phyloP scores from a whole-genome alignment of 345 rosid species.

The Anacardium occidentale region DNA sequence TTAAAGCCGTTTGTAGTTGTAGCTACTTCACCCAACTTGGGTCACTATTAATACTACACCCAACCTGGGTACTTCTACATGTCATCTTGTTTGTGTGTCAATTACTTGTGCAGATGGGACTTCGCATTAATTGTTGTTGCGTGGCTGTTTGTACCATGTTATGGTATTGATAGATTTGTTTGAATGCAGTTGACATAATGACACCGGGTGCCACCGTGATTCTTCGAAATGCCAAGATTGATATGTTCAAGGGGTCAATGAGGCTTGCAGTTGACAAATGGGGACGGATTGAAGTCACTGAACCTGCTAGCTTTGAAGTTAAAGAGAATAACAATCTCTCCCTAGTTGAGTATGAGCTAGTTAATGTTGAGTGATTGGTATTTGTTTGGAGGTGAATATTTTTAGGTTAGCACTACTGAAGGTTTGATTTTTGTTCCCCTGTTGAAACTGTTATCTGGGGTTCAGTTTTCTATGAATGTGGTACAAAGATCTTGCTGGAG shows the following conservation, averaged over 20 bases:
- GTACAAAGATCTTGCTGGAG: conserved; percentile 13
- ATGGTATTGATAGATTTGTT: not conserved
- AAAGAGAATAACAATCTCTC: conserved; percentile 83
- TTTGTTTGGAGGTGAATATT: conserved; percentile 33
- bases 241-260: conserved; percentile 98
- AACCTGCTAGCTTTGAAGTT: conserved; percentile 59
- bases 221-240: conserved; percentile 87
- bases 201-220: conserved; percentile 63
- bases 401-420: conserved; percentile 1
- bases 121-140: not conserved
- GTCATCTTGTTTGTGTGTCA: not conserved
- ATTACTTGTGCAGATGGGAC: not conserved
- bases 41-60: not conserved
- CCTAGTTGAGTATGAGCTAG: conserved; percentile 82
- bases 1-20: not conserved
- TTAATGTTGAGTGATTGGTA: conserved; percentile 56
- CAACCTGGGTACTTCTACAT: not conserved
- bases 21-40: not conserved
- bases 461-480: conserved; percentile 17
- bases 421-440: conserved; percentile 29
- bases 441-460: conserved; percentile 15
- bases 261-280: conserved; percentile 97
- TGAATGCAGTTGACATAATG: conserved; percentile 68
- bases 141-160: not conserved
- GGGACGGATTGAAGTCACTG: conserved; percentile 85